Base-by-base conservation (phyloP, 805 yeast genomes). In the Metschnikowia gelsemii region DNA sequence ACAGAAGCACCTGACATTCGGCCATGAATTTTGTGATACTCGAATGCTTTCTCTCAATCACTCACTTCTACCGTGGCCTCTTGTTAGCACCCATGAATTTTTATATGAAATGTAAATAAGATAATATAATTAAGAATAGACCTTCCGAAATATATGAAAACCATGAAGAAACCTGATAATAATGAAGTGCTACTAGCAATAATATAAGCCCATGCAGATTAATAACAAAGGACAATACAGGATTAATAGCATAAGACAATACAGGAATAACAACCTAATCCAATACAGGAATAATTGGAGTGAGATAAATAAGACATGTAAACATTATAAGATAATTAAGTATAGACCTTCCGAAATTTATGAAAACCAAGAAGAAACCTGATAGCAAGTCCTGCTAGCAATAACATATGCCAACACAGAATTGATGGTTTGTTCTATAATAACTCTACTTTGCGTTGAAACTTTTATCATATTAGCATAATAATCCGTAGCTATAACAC, bases 401-500 rank as follows among this genome's bases (percentile, higher is more conserved):
- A 21, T 21, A 1, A 32, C 25, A n/a, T 32, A 32, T 20, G 35
- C 26, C 20, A 32, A 32, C n/a, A 19, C 25, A 2, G 35, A 17
- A 32, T 32, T 32, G 12, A 32, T 13, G 12, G 35, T 32, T 19
- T 18, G 35, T 4, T 25, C 35, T 32, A 32, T 32, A 19, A 32
- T 32, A 19, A 25, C 20, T 21, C 20, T 19, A n/a, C 26, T 32
- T 32, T 21, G 35, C 35, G 20, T 32, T 12, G 35, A 11, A 11
- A 32, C 17, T 32, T 32, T 5, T 19, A 32, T 32, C 18, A 32
- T 32, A 32, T 5, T 32, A 32, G 35, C 35, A 32, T 32, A 21
- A 32, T 32, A 20, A 20, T 32, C 18, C 6, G 35, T 32, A 32
- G 35, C 35, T 32, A 32, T 32, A 32, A 32, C 35, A 21, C 26